Percentiles rank a stretch among this genome's conserved stretches.
phyloP scores from a whole-genome alignment of 345 rosid genomes.

The Citrus medica region DNA sequence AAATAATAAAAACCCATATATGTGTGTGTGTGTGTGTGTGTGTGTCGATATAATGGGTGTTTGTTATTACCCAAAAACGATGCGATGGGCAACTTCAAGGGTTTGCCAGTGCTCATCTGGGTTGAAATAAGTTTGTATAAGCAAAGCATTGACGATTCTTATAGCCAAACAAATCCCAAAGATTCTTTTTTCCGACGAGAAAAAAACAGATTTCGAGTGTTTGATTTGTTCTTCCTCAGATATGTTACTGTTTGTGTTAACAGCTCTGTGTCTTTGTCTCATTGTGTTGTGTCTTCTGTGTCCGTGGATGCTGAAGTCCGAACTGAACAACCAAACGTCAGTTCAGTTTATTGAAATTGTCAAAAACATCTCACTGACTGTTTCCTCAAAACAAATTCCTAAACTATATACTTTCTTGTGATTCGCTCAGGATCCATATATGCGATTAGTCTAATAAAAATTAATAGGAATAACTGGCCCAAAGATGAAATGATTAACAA shows the following conservation, averaged over 20 bases:
- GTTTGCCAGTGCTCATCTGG: slow-evolving; percentile 97
- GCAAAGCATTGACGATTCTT: slow-evolving; percentile 56
- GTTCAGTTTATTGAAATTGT: not conserved
- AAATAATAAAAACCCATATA: no score
- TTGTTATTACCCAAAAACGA: slow-evolving; percentile 64
- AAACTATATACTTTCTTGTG: no score
- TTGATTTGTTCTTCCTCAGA: slow-evolving; percentile 3
- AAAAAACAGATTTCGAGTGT: not conserved
- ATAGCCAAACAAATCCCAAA: slow-evolving; percentile 54
- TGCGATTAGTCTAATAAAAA: not conserved
- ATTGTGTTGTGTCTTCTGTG: slow-evolving; percentile 1
- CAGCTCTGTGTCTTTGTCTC: slow-evolving; percentile 30
- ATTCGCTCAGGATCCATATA: no score
- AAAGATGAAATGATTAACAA: not conserved
- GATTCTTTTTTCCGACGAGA: slow-evolving; percentile 31
- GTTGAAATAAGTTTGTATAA: slow-evolving; percentile 82
- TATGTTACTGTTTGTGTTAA: not conserved
- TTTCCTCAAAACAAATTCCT: not conserved
- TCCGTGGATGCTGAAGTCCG: not conserved
- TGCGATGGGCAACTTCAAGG: slow-evolving; percentile 78
- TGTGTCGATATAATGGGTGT: no score
- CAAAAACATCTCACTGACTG: no score
- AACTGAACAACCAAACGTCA: not conserved
- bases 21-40: no score
- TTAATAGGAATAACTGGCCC: not conserved